A percentile compares a stretch with the other conserved stretches of the same genome.
Conservation (phyloP, 1,284 basidiomycete species). For the Trametes polyzona region DNA sequence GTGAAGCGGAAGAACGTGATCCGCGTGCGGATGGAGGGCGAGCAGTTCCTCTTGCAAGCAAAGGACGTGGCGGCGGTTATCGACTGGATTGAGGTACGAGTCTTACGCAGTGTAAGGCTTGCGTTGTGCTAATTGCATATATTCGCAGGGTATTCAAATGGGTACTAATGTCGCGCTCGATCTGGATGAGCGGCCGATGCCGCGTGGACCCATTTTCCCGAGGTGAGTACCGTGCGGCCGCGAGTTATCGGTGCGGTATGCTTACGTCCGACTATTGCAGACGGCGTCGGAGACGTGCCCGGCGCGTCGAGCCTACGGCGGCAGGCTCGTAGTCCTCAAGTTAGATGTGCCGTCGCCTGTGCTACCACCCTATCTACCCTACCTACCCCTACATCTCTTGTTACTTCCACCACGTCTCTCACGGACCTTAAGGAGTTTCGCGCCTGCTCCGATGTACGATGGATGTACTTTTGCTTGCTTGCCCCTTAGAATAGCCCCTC, state of each 20-base stretch:
- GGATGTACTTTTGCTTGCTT: neutral
- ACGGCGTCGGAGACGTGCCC: conserved; percentile 21
- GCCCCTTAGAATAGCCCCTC: conserved; percentile 1
- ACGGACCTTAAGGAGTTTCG: neutral
- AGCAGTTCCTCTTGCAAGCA: conserved; percentile 96
- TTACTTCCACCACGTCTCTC: neutral
- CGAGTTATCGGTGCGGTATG: neutral
- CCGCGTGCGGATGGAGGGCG: conserved; percentile 90
- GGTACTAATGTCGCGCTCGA: conserved; percentile 94
- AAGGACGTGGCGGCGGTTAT: conserved; percentile 86
- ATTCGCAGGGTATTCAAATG: conserved; percentile 79
- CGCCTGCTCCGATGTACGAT: neutral
- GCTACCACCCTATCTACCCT: neutral
- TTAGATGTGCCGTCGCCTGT: neutral
- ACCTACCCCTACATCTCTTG: neutral
- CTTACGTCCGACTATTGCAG: conserved; percentile 5
- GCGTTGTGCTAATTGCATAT: neutral
- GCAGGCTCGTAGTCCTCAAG: neutral
- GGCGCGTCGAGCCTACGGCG: conserved; percentile 10
- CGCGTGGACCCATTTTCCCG: conserved; percentile 80
- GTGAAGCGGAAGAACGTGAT: conserved; percentile 94
- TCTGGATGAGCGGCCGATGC: conserved; percentile 89
- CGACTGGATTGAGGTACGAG: conserved; percentile 91
- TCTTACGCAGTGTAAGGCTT: neutral
- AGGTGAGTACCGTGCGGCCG: conserved; percentile 48